Conservation (phyloP, 345 rosid species). For the Angophora floribunda region DNA sequence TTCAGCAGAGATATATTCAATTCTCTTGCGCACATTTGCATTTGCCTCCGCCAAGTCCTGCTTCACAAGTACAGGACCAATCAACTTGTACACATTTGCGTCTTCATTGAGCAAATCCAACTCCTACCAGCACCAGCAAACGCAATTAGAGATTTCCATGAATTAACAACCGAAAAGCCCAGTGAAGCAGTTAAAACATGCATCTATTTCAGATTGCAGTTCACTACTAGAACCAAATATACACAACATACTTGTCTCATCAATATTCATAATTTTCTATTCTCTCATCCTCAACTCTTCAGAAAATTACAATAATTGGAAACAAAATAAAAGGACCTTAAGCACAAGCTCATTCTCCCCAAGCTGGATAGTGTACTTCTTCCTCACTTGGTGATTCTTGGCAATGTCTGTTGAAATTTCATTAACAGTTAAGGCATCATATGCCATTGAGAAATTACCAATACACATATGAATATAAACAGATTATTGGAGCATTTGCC, state of each 20-base stretch:
- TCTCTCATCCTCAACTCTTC: neutral
- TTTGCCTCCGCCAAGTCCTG: constrained; percentile 96
- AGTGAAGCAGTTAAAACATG: neutral
- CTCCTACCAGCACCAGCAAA: constrained; percentile 31
- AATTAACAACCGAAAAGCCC: neutral
- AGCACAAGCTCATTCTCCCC: constrained; percentile 98
- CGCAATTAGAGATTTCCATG: neutral
- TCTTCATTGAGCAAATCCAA: constrained; percentile 76
- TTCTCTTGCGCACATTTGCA: constrained; percentile 91
- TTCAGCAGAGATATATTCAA: constrained; percentile 90
- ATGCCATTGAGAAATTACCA: neutral
- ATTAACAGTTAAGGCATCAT: neutral
- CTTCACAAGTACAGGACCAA: constrained; percentile 95
- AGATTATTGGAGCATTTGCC: constrained; percentile 17
- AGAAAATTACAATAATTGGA: neutral
- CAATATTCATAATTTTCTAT: neutral
- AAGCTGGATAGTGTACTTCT: constrained; percentile 89
- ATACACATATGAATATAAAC: neutral
- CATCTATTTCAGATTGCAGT: neutral
- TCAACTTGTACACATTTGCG: constrained; percentile 92
- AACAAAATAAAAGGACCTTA: constrained; percentile 29
- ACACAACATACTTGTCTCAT: neutral
- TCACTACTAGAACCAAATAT: neutral
- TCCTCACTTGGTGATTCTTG: constrained; percentile 84
- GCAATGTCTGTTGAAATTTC: constrained; percentile 46